Base-by-base conservation (phyloP, 1,284 basidiomycete genomes). In the Ustilago shanxiensis region DNA sequence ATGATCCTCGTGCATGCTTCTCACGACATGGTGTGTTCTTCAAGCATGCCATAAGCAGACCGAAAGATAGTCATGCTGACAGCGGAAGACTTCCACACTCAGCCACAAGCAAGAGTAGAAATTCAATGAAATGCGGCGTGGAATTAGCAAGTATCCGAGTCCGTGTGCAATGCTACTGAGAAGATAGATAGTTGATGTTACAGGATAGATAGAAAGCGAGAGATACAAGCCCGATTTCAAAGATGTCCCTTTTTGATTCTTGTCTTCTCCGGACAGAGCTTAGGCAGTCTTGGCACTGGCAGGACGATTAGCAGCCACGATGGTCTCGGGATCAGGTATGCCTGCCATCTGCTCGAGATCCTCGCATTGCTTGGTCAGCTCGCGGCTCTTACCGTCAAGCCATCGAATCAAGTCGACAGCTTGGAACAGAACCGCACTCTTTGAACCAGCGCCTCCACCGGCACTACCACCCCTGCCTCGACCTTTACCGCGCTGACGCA, bases 391-490 rank as follows among this genome's bases (percentile, higher is more conserved):
- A 7, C 67, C 80, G 6, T 85, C 74, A 11, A 86, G 63, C 84
- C 84, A 86, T 29, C 74, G 62, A 39, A 86, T 77, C 49, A 86
- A 63, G 56, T 86, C 84, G 11, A 86, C 82, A 16, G 83, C 82
- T 57, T 85, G 83, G 67, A 85, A 85, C 11, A 85, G 73, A 14
- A 85, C 84, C 0, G 84, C 84, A 41, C 79, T 80, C 66, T 85
- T 85, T 47, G 72, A 77, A 0, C 84, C 84, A 6, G 81, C 83
- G 9, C 81, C 81, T 26, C 83, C 84, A 29, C 82, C 81, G 9
- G 84, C 84, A 50, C 77, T 80, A 8, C 83, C 83, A 14, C 83
- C 83, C 8, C 83, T 72, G 6, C 83, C 83, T 22, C 83, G 60
- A 5, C 83, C 84, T 56, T 82, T 83, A n/a, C 80, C 81, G 26